Evolutionary conservation across 768 basidiomycete genomes (phyloP).

Genomic region (Termitomyces sp.): DNA sequence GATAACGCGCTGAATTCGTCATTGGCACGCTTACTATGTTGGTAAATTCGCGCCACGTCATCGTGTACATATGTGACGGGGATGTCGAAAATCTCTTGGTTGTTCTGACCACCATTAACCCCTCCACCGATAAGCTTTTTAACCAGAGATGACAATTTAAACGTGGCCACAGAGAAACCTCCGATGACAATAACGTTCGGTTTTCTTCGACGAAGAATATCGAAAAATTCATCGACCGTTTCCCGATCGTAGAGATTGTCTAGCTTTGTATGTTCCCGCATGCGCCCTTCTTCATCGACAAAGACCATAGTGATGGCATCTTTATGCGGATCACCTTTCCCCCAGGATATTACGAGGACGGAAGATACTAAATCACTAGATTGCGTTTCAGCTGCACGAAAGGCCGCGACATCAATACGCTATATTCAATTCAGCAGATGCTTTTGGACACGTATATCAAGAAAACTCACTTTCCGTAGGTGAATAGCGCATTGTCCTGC

Average conservation of each 20-base stretch:
- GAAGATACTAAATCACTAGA: conserved; percentile 68
- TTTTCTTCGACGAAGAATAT: conserved; percentile 73
- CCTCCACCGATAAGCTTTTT: conserved; percentile 41
- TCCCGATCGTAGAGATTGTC: conserved; percentile 79
- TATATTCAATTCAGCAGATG: conserved; percentile 26
- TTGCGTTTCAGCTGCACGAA: conserved; percentile 51
- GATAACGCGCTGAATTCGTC: conserved; percentile 80
- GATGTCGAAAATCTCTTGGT: conserved; percentile 47
- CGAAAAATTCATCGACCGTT: conserved; percentile 66
- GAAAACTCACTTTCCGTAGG: conserved; percentile 60
- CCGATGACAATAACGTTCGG: conserved; percentile 89
- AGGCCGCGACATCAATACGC: conserved; percentile 84
- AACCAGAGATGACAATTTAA: conserved; percentile 59
- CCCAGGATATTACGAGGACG: conserved; percentile 91
- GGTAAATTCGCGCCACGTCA: conserved; percentile 90
- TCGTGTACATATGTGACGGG: conserved; percentile 84
- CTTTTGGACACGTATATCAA: background rate
- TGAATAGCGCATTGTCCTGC: conserved; percentile 60
- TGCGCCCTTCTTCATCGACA: conserved; percentile 81
- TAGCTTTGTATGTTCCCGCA: conserved; percentile 85
- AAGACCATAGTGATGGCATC: conserved; percentile 84
- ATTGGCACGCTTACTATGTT: conserved; percentile 79
- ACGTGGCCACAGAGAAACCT: conserved; percentile 80
- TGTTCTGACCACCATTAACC: conserved; percentile 3
- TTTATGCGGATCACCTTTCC: conserved; percentile 88